Evolutionary conservation across 257 asterid species (phyloP), one percentile per base, ranked within the genome.

Genomic region (Solanum gracilifrons): DNA sequence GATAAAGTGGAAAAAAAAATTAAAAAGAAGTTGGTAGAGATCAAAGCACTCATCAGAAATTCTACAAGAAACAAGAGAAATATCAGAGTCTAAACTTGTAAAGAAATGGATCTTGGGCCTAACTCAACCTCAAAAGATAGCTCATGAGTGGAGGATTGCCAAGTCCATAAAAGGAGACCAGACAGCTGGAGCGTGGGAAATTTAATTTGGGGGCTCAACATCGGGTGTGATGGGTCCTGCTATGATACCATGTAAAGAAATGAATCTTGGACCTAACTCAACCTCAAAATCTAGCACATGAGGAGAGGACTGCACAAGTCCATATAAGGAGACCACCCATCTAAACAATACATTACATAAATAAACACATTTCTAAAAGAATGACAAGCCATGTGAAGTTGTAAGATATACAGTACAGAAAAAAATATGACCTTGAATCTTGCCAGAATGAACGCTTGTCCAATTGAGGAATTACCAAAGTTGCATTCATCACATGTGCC

Each of bases 391-490:
- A 48, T 82, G 89, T 83, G 21, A 69, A 68, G 39, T 36, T 84
- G 85, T 6, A 29, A 68, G 13, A 20, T 39, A 72, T 25, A 77
- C 25, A 46, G 77, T 43, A 64, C 39, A 33, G 60, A 73, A 88
- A 69, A 41, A 35, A 75, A 39, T 85, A 51, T 89, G 85, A 97
- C 99, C 99, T 97, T 89, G 94, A 88, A 91, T 97, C 99, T 87
- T 95, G 95, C 99, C 99, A 97, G 93, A 95, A 97, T 25, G 99
- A 97, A 29, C 95, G 92, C 91, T 92, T 97, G 87, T 97, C 99
- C 85, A 97, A 92, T 88, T 93, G 97, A 91, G 99, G 99, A 93
- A 97, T 92, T 87, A 97, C 96, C 89, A 97, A 89, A 71, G 99
- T 97, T 69, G 98, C 99, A 90, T 97, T 97, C 99, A 95, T 88